These are phyloP conservation scores for Tetrahymena malaccensis DNA, from an alignment of 73 alveolate species.

Conservation along the genomic window DNA sequence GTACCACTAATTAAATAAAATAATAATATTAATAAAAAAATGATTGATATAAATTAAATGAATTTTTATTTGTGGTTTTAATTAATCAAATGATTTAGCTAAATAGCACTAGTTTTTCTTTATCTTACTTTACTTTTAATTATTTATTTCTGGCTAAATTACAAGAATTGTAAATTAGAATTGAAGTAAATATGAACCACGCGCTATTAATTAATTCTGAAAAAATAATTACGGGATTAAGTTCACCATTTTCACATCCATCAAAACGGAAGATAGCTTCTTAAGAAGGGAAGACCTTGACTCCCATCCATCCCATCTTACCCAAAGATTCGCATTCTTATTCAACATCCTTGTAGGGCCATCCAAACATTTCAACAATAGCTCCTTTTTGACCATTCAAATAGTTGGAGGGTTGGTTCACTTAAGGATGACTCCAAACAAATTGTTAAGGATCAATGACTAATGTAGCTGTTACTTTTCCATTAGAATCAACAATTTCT, in stretches of 20 bases:
- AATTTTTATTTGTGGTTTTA: neutral
- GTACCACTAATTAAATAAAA: slow-evolving; percentile 61
- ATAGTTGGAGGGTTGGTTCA: slow-evolving; percentile 57
- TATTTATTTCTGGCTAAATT: neutral
- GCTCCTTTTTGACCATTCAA: slow-evolving; percentile 91
- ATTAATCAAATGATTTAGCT: neutral
- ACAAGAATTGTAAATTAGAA: neutral
- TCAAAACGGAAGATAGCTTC: slow-evolving; percentile 76
- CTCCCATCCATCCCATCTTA: slow-evolving; percentile 91
- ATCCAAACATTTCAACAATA: slow-evolving; percentile 91
- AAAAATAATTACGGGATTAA: slow-evolving; percentile 60
- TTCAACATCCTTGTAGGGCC: slow-evolving; percentile 92
- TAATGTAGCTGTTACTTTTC: slow-evolving; percentile 46
- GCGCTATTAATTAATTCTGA: neutral
- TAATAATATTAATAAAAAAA: neutral
- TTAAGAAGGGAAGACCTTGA: slow-evolving; percentile 86
- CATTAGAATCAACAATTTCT: slow-evolving; percentile 33
- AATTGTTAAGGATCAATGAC: slow-evolving; percentile 73
- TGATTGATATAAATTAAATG: neutral
- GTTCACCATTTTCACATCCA: slow-evolving; percentile 86
- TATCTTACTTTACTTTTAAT: neutral
- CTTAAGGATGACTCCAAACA: slow-evolving; percentile 82
- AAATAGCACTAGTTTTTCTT: neutral
- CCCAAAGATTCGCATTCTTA: slow-evolving; percentile 82
- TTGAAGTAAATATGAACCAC: neutral